Conservation (phyloP, 2,329 filamentous ascomycete genomes). For the Clarireedia sp. region DNA sequence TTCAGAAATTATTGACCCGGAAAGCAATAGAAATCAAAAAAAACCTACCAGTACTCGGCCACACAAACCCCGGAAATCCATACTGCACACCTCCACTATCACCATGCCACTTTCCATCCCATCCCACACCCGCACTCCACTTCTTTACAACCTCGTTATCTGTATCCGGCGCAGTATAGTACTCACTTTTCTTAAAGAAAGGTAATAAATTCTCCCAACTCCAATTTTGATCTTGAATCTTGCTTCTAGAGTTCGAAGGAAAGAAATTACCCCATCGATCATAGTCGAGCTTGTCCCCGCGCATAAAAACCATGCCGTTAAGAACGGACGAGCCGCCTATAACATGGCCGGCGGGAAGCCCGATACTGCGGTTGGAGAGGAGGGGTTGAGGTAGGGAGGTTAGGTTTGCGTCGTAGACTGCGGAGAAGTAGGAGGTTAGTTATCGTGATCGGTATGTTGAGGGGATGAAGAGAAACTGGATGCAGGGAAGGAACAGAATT, state of each 20-base stretch:
- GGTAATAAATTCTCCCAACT: constrained; percentile 25
- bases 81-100: background rate
- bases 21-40: background rate
- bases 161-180: background rate
- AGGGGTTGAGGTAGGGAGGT: constrained; percentile 31
- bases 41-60: constrained; percentile 3
- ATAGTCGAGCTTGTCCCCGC: constrained; percentile 23
- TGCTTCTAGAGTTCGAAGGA: constrained; percentile 30
- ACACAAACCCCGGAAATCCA: background rate
- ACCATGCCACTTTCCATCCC: constrained; percentile 19
- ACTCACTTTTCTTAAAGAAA: constrained; percentile 25
- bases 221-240: constrained; percentile 26
- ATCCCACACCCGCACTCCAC: constrained; percentile 10
- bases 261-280: constrained; percentile 33
- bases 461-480: no score
- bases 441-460: background rate
- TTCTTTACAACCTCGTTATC: background rate
- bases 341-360: constrained; percentile 25
- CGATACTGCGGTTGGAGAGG: constrained; percentile 17
- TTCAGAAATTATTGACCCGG: constrained; percentile 28
- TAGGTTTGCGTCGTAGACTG: constrained; percentile 36
- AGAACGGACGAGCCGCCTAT: constrained; percentile 34
- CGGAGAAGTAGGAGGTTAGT: constrained; percentile 15
- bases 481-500: no score
- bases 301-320: constrained; percentile 23